Conservation (phyloP, 306 rosid species). For the Inga leiocalycina region DNA sequence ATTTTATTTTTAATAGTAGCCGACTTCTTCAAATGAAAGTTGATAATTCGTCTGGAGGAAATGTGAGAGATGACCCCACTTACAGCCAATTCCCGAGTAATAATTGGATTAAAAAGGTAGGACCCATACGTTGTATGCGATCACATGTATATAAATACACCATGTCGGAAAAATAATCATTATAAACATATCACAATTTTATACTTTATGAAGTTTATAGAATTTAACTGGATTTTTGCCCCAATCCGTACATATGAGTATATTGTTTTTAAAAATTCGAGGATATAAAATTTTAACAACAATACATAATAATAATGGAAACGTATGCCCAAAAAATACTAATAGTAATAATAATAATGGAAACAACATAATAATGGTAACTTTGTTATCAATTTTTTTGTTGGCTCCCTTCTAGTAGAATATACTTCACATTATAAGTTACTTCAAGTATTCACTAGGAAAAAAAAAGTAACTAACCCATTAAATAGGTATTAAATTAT, state of each 20-base stretch:
- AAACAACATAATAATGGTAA: not conserved
- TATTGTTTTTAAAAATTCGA: too few relatives aligned
- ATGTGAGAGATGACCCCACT: not conserved
- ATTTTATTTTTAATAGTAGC: not conserved
- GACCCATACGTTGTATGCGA: constrained; percentile 9
- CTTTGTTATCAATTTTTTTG: not conserved
- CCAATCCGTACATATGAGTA: not conserved
- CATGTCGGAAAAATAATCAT: constrained; percentile 9
- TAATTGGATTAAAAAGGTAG: not conserved
- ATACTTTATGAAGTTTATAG: not conserved
- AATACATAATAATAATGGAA: not conserved
- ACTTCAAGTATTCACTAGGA: too few relatives aligned
- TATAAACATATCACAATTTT: not conserved
- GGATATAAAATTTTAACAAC: too few relatives aligned
- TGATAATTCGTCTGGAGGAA: not conserved
- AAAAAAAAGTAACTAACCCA: too few relatives aligned
- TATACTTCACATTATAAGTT: not conserved
- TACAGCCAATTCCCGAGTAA: constrained; percentile 1
- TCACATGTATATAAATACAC: constrained; percentile 18
- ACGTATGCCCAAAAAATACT: not conserved
- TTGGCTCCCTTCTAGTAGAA: not conserved
- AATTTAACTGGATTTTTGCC: not conserved
- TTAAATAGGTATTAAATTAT: too few relatives aligned
- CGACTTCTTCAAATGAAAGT: not conserved
- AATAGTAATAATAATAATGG: not conserved